A percentile compares a stretch with the other conserved stretches of the same genome.
These are phyloP conservation scores for Penicillium cinerascens DNA, from an alignment of 495 filamentous ascomycete species.

Conservation along the genomic window DNA sequence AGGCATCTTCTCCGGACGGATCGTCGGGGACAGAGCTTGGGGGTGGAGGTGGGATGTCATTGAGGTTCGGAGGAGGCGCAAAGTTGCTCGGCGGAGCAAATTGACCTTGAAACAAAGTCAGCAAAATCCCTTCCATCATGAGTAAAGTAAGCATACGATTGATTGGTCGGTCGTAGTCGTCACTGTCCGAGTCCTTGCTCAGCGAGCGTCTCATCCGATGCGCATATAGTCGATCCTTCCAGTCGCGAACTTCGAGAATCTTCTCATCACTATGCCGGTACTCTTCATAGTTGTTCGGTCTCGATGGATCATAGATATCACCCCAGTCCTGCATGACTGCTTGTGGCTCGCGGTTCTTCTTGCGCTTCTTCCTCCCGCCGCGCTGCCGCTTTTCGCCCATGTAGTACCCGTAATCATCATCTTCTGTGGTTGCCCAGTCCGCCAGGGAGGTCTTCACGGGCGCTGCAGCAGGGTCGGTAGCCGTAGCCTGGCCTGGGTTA, in stretches of 20 bases:
- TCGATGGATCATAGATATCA: conserved; percentile 82
- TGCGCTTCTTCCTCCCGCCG: conserved; percentile 82
- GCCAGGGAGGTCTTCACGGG: conserved; percentile 65
- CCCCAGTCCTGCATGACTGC: conserved; percentile 77
- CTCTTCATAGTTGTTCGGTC: conserved; percentile 83
- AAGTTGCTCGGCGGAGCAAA: conserved; percentile 73
- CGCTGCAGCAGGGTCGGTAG: conserved; percentile 20
- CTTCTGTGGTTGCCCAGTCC: conserved; percentile 79
- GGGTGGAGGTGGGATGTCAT: conserved; percentile 33
- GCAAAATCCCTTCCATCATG: neutral
- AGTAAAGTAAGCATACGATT: conserved; percentile 43
- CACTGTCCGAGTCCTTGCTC: conserved; percentile 56
- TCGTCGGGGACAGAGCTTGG: conserved; percentile 47
- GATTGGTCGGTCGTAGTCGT: conserved; percentile 49
- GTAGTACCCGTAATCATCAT: conserved; percentile 68
- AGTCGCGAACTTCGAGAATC: conserved; percentile 73
- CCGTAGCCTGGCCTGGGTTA: conserved; percentile 24
- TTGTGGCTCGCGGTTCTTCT: conserved; percentile 67
- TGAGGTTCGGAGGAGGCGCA: conserved; percentile 63
- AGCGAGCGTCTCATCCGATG: conserved; percentile 56
- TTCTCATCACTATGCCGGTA: conserved; percentile 85
- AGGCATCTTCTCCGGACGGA: conserved; percentile 68
- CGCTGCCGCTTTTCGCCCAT: conserved; percentile 63
- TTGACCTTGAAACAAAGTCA: conserved; percentile 45
- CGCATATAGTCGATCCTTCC: conserved; percentile 82